Percentiles rank a stretch among this genome's conserved stretches.
These are phyloP conservation scores for Aspergillus clavatus DNA, from an alignment of 2,329 filamentous ascomycete genomes.

Conservation along the genomic window DNA sequence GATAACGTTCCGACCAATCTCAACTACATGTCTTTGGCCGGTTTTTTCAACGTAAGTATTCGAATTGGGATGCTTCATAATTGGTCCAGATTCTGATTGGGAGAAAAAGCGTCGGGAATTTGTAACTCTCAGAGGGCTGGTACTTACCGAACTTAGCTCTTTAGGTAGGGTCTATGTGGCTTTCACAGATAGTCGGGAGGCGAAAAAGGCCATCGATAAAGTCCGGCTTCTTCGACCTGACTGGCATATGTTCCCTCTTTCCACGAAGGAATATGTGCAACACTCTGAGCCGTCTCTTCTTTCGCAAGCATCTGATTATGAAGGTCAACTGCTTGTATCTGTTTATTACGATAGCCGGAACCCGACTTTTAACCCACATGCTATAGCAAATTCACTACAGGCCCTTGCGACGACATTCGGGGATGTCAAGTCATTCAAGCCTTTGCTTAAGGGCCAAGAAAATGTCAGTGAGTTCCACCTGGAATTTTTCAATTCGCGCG, in stretches of 20 bases:
- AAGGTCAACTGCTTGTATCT: conserved; percentile 54
- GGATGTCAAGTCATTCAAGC: conserved; percentile 33
- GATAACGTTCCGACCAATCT: conserved; percentile 29
- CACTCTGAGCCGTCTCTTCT: conserved; percentile 26
- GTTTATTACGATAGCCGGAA: conserved; percentile 39
- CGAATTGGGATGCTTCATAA: background rate
- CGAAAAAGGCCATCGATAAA: conserved; percentile 48
- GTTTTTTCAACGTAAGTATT: conserved; percentile 37
- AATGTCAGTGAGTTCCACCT: conserved; percentile 34
- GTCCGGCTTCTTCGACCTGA: conserved; percentile 41
- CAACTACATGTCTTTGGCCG: conserved; percentile 32
- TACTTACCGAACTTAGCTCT: conserved; percentile 32
- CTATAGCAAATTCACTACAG: conserved; percentile 47
- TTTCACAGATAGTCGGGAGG: conserved; percentile 59
- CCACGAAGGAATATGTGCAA: conserved; percentile 43
- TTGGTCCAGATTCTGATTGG: background rate
- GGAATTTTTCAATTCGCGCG: conserved; percentile 38
- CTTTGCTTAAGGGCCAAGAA: conserved; percentile 23
- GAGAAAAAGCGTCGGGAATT: conserved; percentile 29
- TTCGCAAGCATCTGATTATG: conserved; percentile 41
- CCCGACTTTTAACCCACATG: conserved; percentile 22
- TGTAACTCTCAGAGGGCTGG: conserved; percentile 36
- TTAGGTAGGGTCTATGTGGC: conserved; percentile 49
- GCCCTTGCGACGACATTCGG: conserved; percentile 36
- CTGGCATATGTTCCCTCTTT: conserved; percentile 48